phyloP scores from a whole-genome alignment of 176 grass and related monocot genomes.

The Avena sativa region DNA sequence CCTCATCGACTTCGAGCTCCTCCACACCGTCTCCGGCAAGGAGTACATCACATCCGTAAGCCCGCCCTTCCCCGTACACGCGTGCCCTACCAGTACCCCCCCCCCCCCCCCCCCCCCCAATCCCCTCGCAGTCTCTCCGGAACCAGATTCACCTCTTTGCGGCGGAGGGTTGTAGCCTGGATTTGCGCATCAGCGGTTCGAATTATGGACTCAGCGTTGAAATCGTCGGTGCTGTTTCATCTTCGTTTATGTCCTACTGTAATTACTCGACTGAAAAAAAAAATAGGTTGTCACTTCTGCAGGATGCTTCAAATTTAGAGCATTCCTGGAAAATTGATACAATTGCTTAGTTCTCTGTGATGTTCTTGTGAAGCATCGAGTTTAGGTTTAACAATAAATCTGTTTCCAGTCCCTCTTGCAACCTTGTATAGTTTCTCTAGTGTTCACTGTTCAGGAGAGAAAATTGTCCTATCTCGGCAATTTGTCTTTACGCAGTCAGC shows the following conservation, averaged over 20 bases:
- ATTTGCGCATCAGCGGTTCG: background rate
- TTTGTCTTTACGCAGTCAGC: background rate
- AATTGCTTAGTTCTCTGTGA: background rate
- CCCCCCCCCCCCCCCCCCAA: background rate
- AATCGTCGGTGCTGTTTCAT: slow-evolving; percentile 1
- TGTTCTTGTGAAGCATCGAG: background rate
- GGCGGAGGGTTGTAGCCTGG: background rate
- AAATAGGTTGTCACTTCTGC: background rate
- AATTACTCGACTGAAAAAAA: background rate
- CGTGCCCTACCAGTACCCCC: background rate
- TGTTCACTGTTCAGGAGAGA: background rate
- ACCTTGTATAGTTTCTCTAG: background rate
- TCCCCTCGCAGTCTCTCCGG: background rate
- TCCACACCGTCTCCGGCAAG: slow-evolving; percentile 86
- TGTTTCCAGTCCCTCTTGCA: background rate
- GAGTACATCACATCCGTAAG: slow-evolving; percentile 96
- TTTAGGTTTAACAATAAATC: background rate
- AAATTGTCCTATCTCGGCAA: background rate
- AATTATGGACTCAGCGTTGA: background rate
- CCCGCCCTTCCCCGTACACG: background rate
- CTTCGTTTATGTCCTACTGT: background rate
- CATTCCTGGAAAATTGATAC: background rate
- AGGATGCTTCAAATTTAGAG: background rate
- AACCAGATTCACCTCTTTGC: slow-evolving; percentile 1
- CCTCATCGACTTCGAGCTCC: slow-evolving; percentile 89